Conservation (phyloP, 768 basidiomycete species). For the Tulasnella sp. region DNA sequence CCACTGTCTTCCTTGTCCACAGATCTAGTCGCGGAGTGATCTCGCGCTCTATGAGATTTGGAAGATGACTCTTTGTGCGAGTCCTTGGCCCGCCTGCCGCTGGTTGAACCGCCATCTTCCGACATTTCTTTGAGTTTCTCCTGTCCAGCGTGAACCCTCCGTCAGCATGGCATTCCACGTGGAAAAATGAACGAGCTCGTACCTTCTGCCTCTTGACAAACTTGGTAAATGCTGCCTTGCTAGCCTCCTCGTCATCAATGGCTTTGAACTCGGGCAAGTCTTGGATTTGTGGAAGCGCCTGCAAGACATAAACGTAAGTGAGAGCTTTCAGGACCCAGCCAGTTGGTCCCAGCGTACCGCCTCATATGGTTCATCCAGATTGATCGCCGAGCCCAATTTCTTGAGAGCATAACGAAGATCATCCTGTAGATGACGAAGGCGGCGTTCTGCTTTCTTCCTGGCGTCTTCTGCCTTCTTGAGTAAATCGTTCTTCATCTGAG, state of each 20-base stretch:
- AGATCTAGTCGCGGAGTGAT: constrained; percentile 37
- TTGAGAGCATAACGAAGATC: constrained; percentile 94
- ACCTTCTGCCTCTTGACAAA: constrained; percentile 90
- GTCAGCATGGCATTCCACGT: neutral
- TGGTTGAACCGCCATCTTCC: constrained; percentile 76
- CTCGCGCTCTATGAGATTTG: neutral
- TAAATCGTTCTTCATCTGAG: constrained; percentile 19
- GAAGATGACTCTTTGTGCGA: neutral
- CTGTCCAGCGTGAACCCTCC: constrained; percentile 37
- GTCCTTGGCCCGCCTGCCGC: constrained; percentile 76
- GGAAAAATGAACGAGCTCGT: constrained; percentile 21
- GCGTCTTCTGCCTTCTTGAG: constrained; percentile 83
- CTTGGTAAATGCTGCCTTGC: constrained; percentile 78
- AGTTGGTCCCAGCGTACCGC: constrained; percentile 48
- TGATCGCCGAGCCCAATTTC: constrained; percentile 78
- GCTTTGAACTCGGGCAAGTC: constrained; percentile 82
- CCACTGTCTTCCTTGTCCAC: constrained; percentile 3
- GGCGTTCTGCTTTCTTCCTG: constrained; percentile 70
- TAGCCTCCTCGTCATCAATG: constrained; percentile 79
- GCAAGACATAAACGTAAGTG: neutral
- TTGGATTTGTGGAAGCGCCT: constrained; percentile 74
- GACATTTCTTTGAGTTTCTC: constrained; percentile 68
- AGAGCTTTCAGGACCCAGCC: neutral
- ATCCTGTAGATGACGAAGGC: constrained; percentile 83
- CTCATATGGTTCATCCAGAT: constrained; percentile 71